A percentile compares a stretch with the other conserved stretches of the same genome.
Evolutionary conservation across 108 stramenopile genomes (phyloP).

Genomic region (Fistulifera pelliculosa): DNA sequence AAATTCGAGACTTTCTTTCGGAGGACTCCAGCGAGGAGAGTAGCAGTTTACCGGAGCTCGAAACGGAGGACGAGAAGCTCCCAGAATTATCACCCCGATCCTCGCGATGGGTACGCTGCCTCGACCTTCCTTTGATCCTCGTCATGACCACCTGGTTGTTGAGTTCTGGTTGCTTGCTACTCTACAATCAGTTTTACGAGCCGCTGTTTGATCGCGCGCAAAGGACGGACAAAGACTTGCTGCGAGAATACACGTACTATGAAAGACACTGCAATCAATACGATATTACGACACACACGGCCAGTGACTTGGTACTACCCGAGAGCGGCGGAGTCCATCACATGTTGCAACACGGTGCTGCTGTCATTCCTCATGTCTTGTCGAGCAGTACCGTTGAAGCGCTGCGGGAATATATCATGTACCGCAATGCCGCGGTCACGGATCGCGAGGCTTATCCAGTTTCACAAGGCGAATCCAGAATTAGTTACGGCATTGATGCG

Average conservation of each 20-base stretch:
- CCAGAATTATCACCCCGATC: too few species aligned
- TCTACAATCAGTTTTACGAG: too few species aligned
- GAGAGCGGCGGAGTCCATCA: slow-evolving; percentile 18
- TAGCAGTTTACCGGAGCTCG: too few species aligned
- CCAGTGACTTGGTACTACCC: background rate
- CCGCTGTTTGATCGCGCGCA: slow-evolving; percentile 22
- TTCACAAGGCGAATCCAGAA: slow-evolving; percentile 24
- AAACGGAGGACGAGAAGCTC: too few species aligned
- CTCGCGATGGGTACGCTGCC: too few species aligned
- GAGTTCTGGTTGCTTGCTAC: too few species aligned
- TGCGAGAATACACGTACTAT: slow-evolving; percentile 48
- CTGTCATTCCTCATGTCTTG: slow-evolving; percentile 27
- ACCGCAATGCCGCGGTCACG: slow-evolving; percentile 26
- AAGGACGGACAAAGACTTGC: slow-evolving; percentile 31
- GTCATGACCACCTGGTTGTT: too few species aligned
- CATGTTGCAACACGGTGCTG: slow-evolving; percentile 27
- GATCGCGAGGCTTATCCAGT: slow-evolving; percentile 33
- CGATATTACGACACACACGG: slow-evolving; percentile 23
- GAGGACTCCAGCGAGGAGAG: too few species aligned
- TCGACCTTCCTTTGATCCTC: too few species aligned
- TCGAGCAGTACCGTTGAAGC: slow-evolving; percentile 11
- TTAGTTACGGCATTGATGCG: slow-evolving; percentile 43
- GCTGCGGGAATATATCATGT: slow-evolving; percentile 28
- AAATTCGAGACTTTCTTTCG: too few species aligned
- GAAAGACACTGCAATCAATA: slow-evolving; percentile 23